Percentiles rank a stretch among this genome's conserved stretches.
These are phyloP conservation scores for Xylariaceae sp. DNA, from an alignment of 2,329 filamentous ascomycete genomes.

Conservation along the genomic window DNA sequence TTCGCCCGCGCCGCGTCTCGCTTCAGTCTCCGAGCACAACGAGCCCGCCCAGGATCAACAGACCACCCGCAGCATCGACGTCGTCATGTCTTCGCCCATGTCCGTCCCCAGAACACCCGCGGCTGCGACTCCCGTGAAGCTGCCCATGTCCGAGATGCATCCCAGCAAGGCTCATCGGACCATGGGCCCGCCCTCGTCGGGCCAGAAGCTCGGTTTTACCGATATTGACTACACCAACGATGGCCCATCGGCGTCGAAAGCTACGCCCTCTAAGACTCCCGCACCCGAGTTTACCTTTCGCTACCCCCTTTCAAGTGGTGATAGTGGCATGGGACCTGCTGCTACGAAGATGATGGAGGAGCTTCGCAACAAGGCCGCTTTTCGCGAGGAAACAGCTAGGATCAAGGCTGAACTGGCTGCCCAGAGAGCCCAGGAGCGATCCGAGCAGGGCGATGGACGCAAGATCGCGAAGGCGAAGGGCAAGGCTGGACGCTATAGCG, in stretches of 20 bases:
- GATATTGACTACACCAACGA: slow-evolving; percentile 57
- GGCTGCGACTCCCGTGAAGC: slow-evolving; percentile 58
- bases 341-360: slow-evolving; percentile 56
- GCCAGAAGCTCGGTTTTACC: slow-evolving; percentile 72
- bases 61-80: slow-evolving; percentile 21
- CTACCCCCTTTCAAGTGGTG: slow-evolving; percentile 41
- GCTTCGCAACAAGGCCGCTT: slow-evolving; percentile 51
- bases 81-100: slow-evolving; percentile 28
- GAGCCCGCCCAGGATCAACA: slow-evolving; percentile 27
- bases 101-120: slow-evolving; percentile 48
- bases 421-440: slow-evolving; percentile 48
- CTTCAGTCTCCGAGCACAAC: slow-evolving; percentile 36
- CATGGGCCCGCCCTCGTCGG: slow-evolving; percentile 69
- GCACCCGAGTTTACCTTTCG: slow-evolving; percentile 58
- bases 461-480: slow-evolving; percentile 76
- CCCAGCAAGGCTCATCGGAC: slow-evolving; percentile 75
- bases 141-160: slow-evolving; percentile 79
- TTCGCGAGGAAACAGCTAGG: slow-evolving; percentile 61
- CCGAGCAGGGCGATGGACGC: slow-evolving; percentile 43
- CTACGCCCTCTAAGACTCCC: slow-evolving; percentile 56
- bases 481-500: slow-evolving; percentile 71
- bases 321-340: slow-evolving; percentile 52
- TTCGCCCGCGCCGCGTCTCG: slow-evolving; percentile 22
- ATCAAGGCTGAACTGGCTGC: slow-evolving; percentile 63
- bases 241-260: slow-evolving; percentile 38